Evolutionary conservation across 164 flowering plant species (phyloP).

Genomic region (Malania oleifera): DNA sequence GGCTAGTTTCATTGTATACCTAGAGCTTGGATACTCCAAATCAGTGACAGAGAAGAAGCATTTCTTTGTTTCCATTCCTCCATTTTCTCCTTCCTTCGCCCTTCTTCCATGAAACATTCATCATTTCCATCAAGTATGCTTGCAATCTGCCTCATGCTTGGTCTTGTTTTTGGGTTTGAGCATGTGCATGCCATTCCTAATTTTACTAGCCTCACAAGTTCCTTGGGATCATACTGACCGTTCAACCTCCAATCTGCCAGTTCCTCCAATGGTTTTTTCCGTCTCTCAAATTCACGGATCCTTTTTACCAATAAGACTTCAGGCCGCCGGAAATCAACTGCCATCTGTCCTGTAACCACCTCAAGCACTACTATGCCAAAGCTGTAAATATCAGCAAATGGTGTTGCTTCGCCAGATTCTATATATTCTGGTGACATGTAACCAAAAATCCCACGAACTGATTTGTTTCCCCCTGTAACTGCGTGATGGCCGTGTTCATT

Average conservation of each 20-base stretch:
- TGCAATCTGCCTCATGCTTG: conserved; percentile 73
- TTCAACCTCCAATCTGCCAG: conserved; percentile 56
- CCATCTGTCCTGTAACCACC: conserved; percentile 67
- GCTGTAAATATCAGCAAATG: conserved; percentile 76
- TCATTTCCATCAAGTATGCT: conserved; percentile 81
- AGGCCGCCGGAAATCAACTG: conserved; percentile 67
- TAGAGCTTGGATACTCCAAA: conserved; percentile 78
- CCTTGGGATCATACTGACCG: conserved; percentile 44
- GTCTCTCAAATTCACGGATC: conserved; percentile 39
- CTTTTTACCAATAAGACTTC: conserved; percentile 61
- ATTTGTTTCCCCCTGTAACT: conserved; percentile 21
- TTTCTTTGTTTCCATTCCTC: conserved; percentile 66
- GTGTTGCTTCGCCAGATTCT: conserved; percentile 63
- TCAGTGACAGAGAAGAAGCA: conserved; percentile 47
- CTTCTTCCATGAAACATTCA: conserved; percentile 25
- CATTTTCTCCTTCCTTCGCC: conserved; percentile 33
- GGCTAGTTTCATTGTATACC: conserved; percentile 55
- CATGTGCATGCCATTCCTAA: conserved; percentile 76
- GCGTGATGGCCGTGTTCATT: conserved; percentile 64
- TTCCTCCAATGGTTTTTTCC: conserved; percentile 45
- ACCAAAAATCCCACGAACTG: conserved; percentile 86
- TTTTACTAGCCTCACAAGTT: conserved; percentile 54
- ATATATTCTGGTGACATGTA: conserved; percentile 91
- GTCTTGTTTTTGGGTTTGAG: conserved; percentile 59
- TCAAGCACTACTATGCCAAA: conserved; percentile 91